phyloP scores from a whole-genome alignment of 257 asterid species.

The Capsicum rhomboideum region DNA sequence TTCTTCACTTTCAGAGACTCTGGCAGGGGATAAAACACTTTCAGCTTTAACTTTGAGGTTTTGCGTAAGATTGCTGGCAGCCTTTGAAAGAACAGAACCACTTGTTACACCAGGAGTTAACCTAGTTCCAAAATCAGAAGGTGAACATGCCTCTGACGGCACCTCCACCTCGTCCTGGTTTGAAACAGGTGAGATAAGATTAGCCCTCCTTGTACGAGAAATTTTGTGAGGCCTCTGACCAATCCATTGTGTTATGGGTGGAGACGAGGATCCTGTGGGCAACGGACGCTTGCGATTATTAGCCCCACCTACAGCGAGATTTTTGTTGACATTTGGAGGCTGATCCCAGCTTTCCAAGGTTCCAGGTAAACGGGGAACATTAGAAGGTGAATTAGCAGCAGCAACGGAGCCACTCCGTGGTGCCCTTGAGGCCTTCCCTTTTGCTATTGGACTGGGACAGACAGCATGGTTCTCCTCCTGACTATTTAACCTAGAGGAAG shows the following conservation, averaged over 20 bases:
- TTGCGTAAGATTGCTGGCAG: slow-evolving; percentile 41
- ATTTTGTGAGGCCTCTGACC: slow-evolving; percentile 98
- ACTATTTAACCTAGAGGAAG: slow-evolving; percentile 55
- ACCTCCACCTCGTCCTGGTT: slow-evolving; percentile 68
- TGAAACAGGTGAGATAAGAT: slow-evolving; percentile 72
- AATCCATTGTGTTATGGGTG: slow-evolving; percentile 96
- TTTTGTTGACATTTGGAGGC: slow-evolving; percentile 47
- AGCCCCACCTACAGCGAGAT: slow-evolving; percentile 45
- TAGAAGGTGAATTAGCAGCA: slow-evolving; percentile 41
- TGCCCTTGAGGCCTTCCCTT: slow-evolving; percentile 92
- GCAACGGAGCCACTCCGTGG: slow-evolving; percentile 57
- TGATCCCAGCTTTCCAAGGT: slow-evolving; percentile 88
- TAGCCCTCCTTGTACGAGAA: slow-evolving; percentile 86
- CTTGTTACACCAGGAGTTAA: slow-evolving; percentile 43
- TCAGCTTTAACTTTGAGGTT: slow-evolving; percentile 48
- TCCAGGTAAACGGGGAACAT: slow-evolving; percentile 46
- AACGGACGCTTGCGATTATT: slow-evolving; percentile 74
- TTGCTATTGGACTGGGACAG: slow-evolving; percentile 50
- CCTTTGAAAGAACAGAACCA: slow-evolving; percentile 49
- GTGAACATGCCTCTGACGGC: slow-evolving; percentile 74
- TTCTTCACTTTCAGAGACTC: slow-evolving; percentile 87
- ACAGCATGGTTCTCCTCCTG: slow-evolving; percentile 53
- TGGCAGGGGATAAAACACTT: slow-evolving; percentile 61
- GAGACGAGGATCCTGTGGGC: slow-evolving; percentile 75
- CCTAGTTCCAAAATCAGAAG: slow-evolving; percentile 76